Base-by-base conservation (phyloP, 148 eudicot species). In the Vaccinium vitisidaea region DNA sequence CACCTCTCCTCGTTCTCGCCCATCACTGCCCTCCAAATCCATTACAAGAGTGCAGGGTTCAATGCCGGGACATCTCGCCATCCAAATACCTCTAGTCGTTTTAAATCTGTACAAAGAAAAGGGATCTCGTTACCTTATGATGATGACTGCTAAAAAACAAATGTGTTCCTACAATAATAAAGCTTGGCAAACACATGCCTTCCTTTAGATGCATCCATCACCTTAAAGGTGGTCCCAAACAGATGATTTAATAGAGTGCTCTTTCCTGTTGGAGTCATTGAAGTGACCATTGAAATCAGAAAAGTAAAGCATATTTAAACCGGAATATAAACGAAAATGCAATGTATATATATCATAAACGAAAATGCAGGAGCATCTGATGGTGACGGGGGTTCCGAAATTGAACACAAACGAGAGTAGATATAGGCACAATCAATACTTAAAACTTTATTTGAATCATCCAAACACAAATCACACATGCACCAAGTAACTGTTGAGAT, bases 11-110 rank as follows among this genome's bases (percentile, higher is more conserved):
- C 99, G 91, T 91, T 96, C 98, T 94, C 99, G 91, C 82, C 99
- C 99, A 89, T 96, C 99, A 67, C 96, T 96, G 77, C 99, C 99
- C 93, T 96, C 99, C 90, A 94, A 88, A 94, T 96, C 99, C 99
- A 96, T 96, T 21, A 96, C 98, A 90, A 96, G 89, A 53, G 98
- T 96, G 83, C 91, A 89, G 80, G 99, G 99, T 84, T 96, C 98
- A 88, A 96, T 93, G 52, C 96, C 99, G 83, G 87, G 94, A 89
- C 98, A 94, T 59, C 65, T 91, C 50, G 99, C 98, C 91, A 96
- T 21, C 99, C 99, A 96, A 84, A 94, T 96, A 39, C 99, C 99
- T 88, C 93, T 94, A 70, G 99, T 96, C 73, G 99, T 96, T 88
- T 96, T 97, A 86, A 95, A 92, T 95, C 99, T 96, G 84, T 67